These are phyloP conservation scores for Monosporascus ibericus DNA, from an alignment of 2,329 filamentous ascomycete species.

Conservation along the genomic window DNA sequence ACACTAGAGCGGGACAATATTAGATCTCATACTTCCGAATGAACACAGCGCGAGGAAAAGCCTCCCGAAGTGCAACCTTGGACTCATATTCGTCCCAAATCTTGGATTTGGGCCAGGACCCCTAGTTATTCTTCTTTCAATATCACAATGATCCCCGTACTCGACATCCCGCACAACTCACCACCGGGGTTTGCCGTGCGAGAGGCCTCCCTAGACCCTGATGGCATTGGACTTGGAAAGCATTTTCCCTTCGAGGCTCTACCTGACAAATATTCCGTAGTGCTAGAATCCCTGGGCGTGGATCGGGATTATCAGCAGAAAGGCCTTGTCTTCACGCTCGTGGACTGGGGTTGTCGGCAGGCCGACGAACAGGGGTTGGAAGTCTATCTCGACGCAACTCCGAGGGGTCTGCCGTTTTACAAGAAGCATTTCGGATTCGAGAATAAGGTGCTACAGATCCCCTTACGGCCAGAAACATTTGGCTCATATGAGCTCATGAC, in stretches of 20 bases:
- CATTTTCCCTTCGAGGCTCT: not conserved
- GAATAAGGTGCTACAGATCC: not conserved
- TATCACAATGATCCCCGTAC: not conserved
- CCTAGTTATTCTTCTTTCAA: not conserved
- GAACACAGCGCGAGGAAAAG: too few relatives aligned
- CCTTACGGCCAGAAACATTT: not conserved
- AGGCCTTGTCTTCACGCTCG: conserved; percentile 1
- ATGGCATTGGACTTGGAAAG: not conserved
- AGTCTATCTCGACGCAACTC: conserved; percentile 7
- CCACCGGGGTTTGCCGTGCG: conserved; percentile 6
- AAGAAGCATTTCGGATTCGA: conserved; percentile 6
- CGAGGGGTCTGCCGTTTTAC: conserved; percentile 7
- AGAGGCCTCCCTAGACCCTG: conserved; percentile 1
- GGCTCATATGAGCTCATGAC: not conserved
- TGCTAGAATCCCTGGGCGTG: conserved; percentile 7
- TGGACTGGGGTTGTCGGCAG: conserved; percentile 6
- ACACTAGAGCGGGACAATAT: too few relatives aligned
- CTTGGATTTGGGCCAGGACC: not conserved
- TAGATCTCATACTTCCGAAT: too few relatives aligned
- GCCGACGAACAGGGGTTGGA: conserved; percentile 2
- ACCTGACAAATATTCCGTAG: not conserved
- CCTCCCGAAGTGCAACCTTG: not conserved
- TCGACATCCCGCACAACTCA: not conserved
- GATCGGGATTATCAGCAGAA: conserved; percentile 6
- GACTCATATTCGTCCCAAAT: not conserved